Base-by-base conservation (phyloP, 345 rosid species). In the Sapria himalayana region DNA sequence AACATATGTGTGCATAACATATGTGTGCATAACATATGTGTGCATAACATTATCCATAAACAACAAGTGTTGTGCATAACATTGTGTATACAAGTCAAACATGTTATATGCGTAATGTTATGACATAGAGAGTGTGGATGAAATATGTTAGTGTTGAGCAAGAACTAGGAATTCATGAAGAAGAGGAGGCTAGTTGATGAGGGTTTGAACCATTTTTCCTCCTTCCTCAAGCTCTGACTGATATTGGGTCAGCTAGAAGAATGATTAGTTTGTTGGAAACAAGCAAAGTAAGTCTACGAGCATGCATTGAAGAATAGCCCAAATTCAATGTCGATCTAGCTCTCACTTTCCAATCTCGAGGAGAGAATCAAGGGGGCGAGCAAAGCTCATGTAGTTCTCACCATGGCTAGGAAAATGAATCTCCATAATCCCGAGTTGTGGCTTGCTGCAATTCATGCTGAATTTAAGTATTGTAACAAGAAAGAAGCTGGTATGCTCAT, bases 101-200 rank as follows among this genome's bases (percentile, higher is more conserved):
- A n/a, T n/a, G n/a, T n/a, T n/a, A n/a, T n/a, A n/a, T n/a, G n/a
- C n/a, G n/a, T n/a, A n/a, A n/a, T n/a, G n/a, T n/a, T n/a, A n/a
- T n/a, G n/a, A n/a, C n/a, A n/a, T n/a, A 81, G 54, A 85, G 93
- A 54, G 93, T 80, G 16, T 85, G 96, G 96, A 81, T 85, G 93
- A 85, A 85, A 51, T 85, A 93, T 36, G 92, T 85, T 27, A 77
- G 77, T 44, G 96, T 85, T 7, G 96, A 81, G 69, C 74, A 93
- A 42, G 96, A 85, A 52, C 41, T 81, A 43, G 93, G 85, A 14
- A 75, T 72, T 49, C 57, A 49, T 9, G 73, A 61, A 14, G 93
- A 75, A 56, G 96, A 81, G 69, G 62, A 72, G 65, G 43, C 52
- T 85, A 56, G 73, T 85, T 33, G 72, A 69, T 45, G 93, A 77